These are phyloP conservation scores for Fusarium drepaniforme DNA, from an alignment of 2,329 filamentous ascomycete genomes.

Conservation along the genomic window DNA sequence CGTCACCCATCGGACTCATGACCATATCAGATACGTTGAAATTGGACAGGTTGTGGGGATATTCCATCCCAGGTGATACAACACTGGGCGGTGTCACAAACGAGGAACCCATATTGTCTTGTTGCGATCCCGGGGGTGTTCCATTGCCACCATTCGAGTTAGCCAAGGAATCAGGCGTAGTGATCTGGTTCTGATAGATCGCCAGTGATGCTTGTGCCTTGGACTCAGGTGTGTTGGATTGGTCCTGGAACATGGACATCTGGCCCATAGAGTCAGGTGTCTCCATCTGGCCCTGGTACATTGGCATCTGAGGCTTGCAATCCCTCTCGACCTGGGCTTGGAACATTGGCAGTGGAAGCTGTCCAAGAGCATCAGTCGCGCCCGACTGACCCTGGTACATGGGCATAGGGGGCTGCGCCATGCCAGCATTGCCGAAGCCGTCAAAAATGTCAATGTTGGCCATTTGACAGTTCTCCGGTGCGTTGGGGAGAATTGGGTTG, in stretches of 20 bases:
- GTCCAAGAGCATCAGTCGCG: not conserved
- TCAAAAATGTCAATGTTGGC: constrained; percentile 73
- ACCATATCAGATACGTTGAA: constrained; percentile 66
- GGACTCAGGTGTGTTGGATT: not conserved
- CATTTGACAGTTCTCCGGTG: constrained; percentile 67
- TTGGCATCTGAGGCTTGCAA: not conserved
- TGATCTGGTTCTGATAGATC: constrained; percentile 59
- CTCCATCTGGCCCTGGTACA: not conserved
- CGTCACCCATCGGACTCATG: constrained; percentile 60
- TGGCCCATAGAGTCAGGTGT: not conserved
- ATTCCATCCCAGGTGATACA: constrained; percentile 66
- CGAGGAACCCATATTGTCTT: constrained; percentile 58
- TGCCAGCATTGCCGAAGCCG: constrained; percentile 72
- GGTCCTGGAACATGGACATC: not conserved
- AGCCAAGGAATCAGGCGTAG: constrained; percentile 49
- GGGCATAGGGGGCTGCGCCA: constrained; percentile 63
- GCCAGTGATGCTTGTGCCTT: constrained; percentile 56
- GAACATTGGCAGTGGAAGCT: not conserved
- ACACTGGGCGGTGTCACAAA: constrained; percentile 66
- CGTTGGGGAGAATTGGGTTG: constrained; percentile 70
- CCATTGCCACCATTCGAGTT: constrained; percentile 48
- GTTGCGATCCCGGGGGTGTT: constrained; percentile 45
- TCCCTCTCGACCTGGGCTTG: not conserved
- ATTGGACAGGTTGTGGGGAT: constrained; percentile 57
- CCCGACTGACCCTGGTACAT: not conserved